These are phyloP conservation scores for Colletotrichum australisinense DNA, from an alignment of 2,329 filamentous ascomycete genomes.

Conservation along the genomic window DNA sequence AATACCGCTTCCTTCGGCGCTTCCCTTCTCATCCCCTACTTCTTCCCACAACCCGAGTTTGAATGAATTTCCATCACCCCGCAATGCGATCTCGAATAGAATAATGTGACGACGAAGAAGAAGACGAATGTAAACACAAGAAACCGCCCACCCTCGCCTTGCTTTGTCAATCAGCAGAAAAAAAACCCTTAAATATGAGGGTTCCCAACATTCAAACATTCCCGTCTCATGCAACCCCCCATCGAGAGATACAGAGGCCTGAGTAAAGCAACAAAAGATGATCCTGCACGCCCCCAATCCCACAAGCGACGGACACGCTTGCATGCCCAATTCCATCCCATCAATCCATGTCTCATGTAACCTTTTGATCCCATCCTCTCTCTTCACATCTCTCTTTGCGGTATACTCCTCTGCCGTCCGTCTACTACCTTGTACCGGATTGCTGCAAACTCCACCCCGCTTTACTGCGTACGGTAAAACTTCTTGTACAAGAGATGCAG, in stretches of 20 bases:
- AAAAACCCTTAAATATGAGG: constrained; percentile 15
- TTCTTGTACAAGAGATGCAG: constrained; percentile 99
- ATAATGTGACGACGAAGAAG: neutral
- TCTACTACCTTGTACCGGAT: neutral
- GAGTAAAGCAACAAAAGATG: constrained; percentile 6
- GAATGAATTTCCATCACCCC: constrained; percentile 24
- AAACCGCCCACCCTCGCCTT: constrained; percentile 27
- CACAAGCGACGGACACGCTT: constrained; percentile 3
- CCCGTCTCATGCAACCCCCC: constrained; percentile 18
- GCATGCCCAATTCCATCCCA: constrained; percentile 21
- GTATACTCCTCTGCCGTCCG: no score
- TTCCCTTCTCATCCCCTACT: no score
- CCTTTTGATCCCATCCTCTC: neutral
- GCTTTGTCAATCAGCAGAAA: constrained; percentile 11
- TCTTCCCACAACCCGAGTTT: neutral
- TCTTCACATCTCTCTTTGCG: neutral
- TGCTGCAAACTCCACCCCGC: neutral
- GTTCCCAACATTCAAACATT: constrained; percentile 16
- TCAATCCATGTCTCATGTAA: constrained; percentile 31
- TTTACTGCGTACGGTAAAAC: constrained; percentile 83
- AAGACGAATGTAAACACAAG: neutral
- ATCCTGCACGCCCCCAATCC: constrained; percentile 22
- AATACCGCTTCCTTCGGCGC: neutral
- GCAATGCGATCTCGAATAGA: constrained; percentile 26
- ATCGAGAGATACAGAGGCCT: neutral